Conservation (phyloP, 2,329 filamentous ascomycete species). For the Hirsutella rhossiliensis region DNA sequence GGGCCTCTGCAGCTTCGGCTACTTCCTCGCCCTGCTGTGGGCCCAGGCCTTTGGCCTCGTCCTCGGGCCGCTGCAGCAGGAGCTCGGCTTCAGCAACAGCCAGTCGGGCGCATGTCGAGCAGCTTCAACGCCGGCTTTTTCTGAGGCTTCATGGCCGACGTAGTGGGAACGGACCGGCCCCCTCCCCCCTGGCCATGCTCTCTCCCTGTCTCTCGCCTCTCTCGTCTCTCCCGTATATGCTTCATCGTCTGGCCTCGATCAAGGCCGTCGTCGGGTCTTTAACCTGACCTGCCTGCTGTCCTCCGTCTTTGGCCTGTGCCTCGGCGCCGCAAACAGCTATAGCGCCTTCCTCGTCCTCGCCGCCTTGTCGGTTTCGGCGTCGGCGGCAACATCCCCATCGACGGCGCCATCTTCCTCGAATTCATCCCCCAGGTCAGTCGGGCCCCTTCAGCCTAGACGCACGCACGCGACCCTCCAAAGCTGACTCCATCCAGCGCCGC, state of each 20-base stretch:
- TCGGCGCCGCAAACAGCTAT: constrained; percentile 37
- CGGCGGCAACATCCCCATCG: constrained; percentile 42
- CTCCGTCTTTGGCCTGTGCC: constrained; percentile 38
- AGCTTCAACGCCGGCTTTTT: constrained; percentile 41
- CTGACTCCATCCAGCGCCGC: constrained; percentile 16
- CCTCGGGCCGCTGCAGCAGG: constrained; percentile 40
- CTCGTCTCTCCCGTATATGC: too few relatives aligned
- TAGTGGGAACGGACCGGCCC: constrained; percentile 24
- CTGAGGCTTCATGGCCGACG: constrained; percentile 43
- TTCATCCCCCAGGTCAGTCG: constrained; percentile 34
- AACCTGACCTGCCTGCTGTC: constrained; percentile 44
- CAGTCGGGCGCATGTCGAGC: constrained; percentile 33
- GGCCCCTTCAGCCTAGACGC: neutral
- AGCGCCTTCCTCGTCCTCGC: constrained; percentile 38
- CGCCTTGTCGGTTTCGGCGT: constrained; percentile 39
- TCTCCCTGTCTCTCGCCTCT: too few relatives aligned
- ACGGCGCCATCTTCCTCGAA: constrained; percentile 42
- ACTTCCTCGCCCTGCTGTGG: constrained; percentile 44
- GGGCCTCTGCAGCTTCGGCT: constrained; percentile 40
- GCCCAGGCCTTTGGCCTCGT: constrained; percentile 46
- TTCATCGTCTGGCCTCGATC: too few relatives aligned
- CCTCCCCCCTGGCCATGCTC: neutral
- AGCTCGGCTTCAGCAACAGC: constrained; percentile 34
- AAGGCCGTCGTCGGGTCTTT: constrained; percentile 41
- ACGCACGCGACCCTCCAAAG: neutral